Percentiles rank a stretch among this genome's conserved stretches.
Conservation (phyloP, 1,284 basidiomycete genomes). For the Albatrellus sp. region DNA sequence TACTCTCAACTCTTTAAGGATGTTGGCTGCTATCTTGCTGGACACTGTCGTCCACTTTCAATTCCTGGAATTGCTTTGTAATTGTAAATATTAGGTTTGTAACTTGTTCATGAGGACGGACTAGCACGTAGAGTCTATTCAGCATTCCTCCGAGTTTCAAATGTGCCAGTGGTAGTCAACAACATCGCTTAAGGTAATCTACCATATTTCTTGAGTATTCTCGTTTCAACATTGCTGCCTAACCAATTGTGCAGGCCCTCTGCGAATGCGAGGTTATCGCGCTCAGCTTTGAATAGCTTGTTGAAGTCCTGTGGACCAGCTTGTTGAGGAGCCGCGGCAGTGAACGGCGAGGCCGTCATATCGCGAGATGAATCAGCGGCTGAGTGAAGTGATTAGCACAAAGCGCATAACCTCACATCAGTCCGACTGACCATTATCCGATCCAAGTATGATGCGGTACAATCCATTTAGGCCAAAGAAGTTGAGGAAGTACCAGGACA, state of each 20-base stretch:
- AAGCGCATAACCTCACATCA: constrained; percentile 3
- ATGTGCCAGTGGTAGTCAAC: neutral
- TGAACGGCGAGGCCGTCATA: constrained; percentile 63
- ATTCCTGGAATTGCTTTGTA: too few relatives aligned
- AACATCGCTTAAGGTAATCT: constrained; percentile 21
- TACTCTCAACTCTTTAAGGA: too few relatives aligned
- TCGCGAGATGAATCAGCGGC: constrained; percentile 70
- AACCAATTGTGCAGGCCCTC: constrained; percentile 78
- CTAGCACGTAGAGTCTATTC: too few relatives aligned
- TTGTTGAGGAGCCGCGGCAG: constrained; percentile 27
- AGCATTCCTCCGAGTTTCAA: too few relatives aligned
- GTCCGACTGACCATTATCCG: constrained; percentile 69
- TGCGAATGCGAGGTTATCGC: constrained; percentile 87
- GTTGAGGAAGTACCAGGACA: constrained; percentile 99
- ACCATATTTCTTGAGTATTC: constrained; percentile 68
- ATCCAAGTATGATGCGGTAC: constrained; percentile 87
- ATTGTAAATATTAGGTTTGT: too few relatives aligned
- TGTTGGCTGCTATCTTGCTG: too few relatives aligned
- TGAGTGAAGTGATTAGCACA: constrained; percentile 16
- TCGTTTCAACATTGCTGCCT: constrained; percentile 67
- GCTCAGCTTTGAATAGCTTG: constrained; percentile 87
- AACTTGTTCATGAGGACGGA: too few relatives aligned
- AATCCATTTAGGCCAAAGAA: constrained; percentile 96
- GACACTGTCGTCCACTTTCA: too few relatives aligned
- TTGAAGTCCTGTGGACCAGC: constrained; percentile 69